These are phyloP conservation scores for Lactarius pseudohatsudake DNA, from an alignment of 768 basidiomycete genomes.

Conservation along the genomic window DNA sequence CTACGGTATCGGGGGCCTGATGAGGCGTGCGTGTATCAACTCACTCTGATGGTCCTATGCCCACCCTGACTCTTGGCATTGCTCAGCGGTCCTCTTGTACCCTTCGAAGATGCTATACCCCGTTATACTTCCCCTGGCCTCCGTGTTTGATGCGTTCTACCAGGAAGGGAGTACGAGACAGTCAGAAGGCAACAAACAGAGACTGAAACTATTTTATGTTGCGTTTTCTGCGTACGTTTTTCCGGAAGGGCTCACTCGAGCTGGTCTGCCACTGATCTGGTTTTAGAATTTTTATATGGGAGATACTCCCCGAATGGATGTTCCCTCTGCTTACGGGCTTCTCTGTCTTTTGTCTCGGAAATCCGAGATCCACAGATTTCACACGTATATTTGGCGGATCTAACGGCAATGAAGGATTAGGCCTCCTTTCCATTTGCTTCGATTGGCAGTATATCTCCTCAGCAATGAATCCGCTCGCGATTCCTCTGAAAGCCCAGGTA, in stretches of 20 bases:
- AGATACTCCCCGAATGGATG: constrained; percentile 28
- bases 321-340: constrained; percentile 33
- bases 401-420: constrained; percentile 33
- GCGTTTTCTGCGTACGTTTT: constrained; percentile 40
- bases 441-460: constrained; percentile 35
- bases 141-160: constrained; percentile 52
- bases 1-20: constrained; percentile 55
- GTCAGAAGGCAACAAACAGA: constrained; percentile 37
- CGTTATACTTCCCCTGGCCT: constrained; percentile 44
- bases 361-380: constrained; percentile 30
- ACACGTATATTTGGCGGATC: constrained; percentile 32
- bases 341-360: constrained; percentile 34
- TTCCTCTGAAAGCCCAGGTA: constrained; percentile 52
- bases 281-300: constrained; percentile 36
- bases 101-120: constrained; percentile 56
- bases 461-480: constrained; percentile 47
- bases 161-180: constrained; percentile 37
- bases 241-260: neutral
- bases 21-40: constrained; percentile 42
- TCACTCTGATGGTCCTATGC: neutral
- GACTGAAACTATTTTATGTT: constrained; percentile 50
- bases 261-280: neutral
- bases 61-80: constrained; percentile 5
- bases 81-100: constrained; percentile 48
- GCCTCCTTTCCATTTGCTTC: constrained; percentile 32